Evolutionary conservation across 1,284 basidiomycete genomes (phyloP).

Genomic region (Melampsora larici-populina): DNA sequence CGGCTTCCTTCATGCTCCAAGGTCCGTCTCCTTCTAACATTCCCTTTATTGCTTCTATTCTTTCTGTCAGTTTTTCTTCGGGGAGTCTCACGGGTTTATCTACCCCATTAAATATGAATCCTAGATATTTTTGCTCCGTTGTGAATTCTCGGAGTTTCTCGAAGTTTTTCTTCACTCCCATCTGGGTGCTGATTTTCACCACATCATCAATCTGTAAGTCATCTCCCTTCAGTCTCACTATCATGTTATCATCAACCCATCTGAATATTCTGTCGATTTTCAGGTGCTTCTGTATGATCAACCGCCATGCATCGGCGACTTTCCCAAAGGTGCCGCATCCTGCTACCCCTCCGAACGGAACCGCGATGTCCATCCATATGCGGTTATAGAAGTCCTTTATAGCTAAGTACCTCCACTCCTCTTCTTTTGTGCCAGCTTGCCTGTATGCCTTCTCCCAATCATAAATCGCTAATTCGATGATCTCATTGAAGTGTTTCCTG

Average conservation of each 20-base stretch:
- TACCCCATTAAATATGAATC: not conserved
- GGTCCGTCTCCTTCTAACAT: not conserved
- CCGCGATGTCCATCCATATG: not conserved
- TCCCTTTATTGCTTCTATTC: too few relatives aligned
- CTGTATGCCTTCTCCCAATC: too few relatives aligned
- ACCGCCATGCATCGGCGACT: not conserved
- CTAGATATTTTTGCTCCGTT: too few relatives aligned
- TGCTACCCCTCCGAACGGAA: constrained; percentile 8
- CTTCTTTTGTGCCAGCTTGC: not conserved
- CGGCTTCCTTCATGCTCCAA: not conserved
- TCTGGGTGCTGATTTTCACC: not conserved
- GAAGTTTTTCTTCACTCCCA: not conserved
- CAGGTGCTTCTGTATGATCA: not conserved
- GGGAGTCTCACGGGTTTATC: not conserved
- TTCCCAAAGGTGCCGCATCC: not conserved
- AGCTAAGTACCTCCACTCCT: not conserved
- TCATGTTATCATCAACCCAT: not conserved
- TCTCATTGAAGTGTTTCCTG: not conserved
- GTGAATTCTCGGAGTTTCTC: not conserved
- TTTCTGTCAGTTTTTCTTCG: too few relatives aligned
- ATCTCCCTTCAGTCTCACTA: not conserved
- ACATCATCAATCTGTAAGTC: not conserved
- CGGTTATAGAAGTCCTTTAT: not conserved
- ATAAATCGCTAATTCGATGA: not conserved
- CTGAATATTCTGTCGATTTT: not conserved